Conservation (phyloP, 768 basidiomycete genomes). For the Tricholoma bakamatsutake region DNA sequence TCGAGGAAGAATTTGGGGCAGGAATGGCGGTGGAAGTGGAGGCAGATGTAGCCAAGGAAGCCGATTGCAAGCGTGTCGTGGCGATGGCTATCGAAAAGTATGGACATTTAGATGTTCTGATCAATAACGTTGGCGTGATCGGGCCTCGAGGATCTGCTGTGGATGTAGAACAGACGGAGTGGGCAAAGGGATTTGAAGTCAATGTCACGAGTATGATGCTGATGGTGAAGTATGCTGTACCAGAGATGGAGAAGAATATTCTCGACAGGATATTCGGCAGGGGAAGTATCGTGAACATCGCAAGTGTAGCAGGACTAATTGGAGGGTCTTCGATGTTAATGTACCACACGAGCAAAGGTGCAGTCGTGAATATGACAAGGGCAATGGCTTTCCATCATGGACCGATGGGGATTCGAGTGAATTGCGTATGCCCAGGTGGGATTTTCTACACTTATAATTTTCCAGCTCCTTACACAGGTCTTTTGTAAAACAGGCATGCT, state of each 20-base stretch:
- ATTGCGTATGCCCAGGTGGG: conserved; percentile 36
- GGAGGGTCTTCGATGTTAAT: conserved; percentile 35
- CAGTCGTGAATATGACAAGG: conserved; percentile 37
- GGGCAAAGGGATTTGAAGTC: conserved; percentile 31
- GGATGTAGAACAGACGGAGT: conserved; percentile 28
- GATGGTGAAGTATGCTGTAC: conserved; percentile 37
- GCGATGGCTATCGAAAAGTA: conserved; percentile 27
- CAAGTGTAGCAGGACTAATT: conserved; percentile 30
- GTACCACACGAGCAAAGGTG: conserved; percentile 39
- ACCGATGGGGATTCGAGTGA: conserved; percentile 32
- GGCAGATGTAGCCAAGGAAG: conserved; percentile 30
- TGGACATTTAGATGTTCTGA: conserved; percentile 36
- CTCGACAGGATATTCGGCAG: conserved; percentile 24
- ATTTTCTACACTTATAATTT: not conserved
- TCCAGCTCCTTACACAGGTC: conserved; percentile 1
- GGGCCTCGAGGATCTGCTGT: conserved; percentile 34
- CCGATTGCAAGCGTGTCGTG: conserved; percentile 30
- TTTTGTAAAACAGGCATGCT: conserved; percentile 27
- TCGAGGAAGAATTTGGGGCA: conserved; percentile 29
- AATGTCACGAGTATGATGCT: conserved; percentile 40
- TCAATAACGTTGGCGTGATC: conserved; percentile 37
- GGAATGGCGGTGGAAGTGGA: conserved; percentile 27
- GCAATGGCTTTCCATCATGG: conserved; percentile 41
- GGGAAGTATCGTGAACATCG: conserved; percentile 37
- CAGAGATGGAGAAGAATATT: conserved; percentile 35